These are phyloP conservation scores for Cercospora sp. DNA, from an alignment of 2,329 filamentous ascomycete genomes.

Conservation along the genomic window DNA sequence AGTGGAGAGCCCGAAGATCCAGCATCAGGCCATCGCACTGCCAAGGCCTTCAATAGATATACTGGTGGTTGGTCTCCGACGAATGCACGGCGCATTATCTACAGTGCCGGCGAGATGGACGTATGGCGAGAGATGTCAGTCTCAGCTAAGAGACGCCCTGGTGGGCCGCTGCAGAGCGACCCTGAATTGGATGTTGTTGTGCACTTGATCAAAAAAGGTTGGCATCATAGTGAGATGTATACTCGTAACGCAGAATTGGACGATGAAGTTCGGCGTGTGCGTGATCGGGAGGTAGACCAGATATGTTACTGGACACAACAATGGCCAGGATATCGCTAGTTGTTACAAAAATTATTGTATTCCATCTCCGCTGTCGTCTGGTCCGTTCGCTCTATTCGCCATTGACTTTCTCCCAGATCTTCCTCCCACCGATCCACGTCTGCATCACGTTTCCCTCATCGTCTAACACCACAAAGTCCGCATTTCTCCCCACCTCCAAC, in stretches of 20 bases:
- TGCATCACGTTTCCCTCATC: conserved; percentile 50
- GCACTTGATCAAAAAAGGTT: conserved; percentile 11
- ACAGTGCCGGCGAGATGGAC: conserved; percentile 42
- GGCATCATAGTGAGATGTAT: conserved; percentile 9
- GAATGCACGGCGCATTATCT: conserved; percentile 59
- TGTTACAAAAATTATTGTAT: not conserved
- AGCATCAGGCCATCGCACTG: conserved; percentile 42
- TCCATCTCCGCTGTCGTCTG: not conserved
- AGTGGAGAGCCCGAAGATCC: not conserved
- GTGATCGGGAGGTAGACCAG: conserved; percentile 6
- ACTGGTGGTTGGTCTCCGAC: conserved; percentile 59
- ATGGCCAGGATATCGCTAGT: conserved; percentile 40
- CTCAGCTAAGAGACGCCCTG: conserved; percentile 2
- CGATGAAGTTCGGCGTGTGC: conserved; percentile 5
- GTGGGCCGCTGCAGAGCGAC: conserved; percentile 9
- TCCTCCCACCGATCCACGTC: conserved; percentile 52
- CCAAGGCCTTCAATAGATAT: conserved; percentile 56
- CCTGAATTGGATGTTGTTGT: conserved; percentile 8
- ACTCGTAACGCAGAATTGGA: conserved; percentile 9
- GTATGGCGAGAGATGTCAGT: conserved; percentile 13
- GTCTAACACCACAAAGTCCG: conserved; percentile 52
- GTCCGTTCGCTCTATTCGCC: not conserved
- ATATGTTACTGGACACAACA: conserved; percentile 7
- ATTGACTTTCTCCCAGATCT: conserved; percentile 44
- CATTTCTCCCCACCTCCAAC: conserved; percentile 48